Percentiles rank a stretch among this genome's conserved stretches.
These are phyloP conservation scores for Pleoardoris graminearum DNA, from an alignment of 2,329 filamentous ascomycete genomes.

Conservation along the genomic window DNA sequence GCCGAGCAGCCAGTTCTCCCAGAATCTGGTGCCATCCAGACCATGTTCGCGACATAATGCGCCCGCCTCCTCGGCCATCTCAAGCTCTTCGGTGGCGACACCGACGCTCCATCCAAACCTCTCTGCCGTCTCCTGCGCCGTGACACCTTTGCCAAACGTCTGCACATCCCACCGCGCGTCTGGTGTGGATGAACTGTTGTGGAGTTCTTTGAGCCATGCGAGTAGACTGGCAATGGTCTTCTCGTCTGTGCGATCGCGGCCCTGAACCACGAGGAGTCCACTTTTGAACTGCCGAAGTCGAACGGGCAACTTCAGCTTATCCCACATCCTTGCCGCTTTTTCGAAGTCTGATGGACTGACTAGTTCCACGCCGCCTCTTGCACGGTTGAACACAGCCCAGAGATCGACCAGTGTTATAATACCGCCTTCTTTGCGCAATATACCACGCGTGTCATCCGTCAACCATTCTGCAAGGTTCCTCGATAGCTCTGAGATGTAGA, in stretches of 20 bases:
- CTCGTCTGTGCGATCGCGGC: slow-evolving; percentile 84
- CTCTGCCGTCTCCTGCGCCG: slow-evolving; percentile 85
- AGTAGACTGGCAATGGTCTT: slow-evolving; percentile 79
- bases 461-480: slow-evolving; percentile 46
- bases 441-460: slow-evolving; percentile 43
- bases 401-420: slow-evolving; percentile 48
- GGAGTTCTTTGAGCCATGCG: slow-evolving; percentile 75
- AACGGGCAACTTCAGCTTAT: slow-evolving; percentile 81
- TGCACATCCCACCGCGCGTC: slow-evolving; percentile 75
- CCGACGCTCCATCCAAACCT: slow-evolving; percentile 96
- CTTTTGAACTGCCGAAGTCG: slow-evolving; percentile 87
- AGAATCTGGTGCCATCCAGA: slow-evolving; percentile 88
- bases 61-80: slow-evolving; percentile 94
- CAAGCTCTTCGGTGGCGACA: slow-evolving; percentile 90
- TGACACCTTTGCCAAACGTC: slow-evolving; percentile 80
- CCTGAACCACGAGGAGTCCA: slow-evolving; percentile 91
- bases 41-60: slow-evolving; percentile 88
- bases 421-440: slow-evolving; percentile 43
- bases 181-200: slow-evolving; percentile 65
- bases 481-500: slow-evolving; percentile 74
- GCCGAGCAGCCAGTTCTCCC: slow-evolving; percentile 68
- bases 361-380: slow-evolving; percentile 88
- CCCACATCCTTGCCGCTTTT: slow-evolving; percentile 86
- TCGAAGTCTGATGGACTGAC: slow-evolving; percentile 91
- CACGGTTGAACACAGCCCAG: slow-evolving; percentile 79